A percentile compares a stretch with the other conserved stretches of the same genome.
These are phyloP conservation scores for Arthrobotrys sinensis DNA, from an alignment of 2,329 filamentous ascomycete genomes.

Conservation along the genomic window DNA sequence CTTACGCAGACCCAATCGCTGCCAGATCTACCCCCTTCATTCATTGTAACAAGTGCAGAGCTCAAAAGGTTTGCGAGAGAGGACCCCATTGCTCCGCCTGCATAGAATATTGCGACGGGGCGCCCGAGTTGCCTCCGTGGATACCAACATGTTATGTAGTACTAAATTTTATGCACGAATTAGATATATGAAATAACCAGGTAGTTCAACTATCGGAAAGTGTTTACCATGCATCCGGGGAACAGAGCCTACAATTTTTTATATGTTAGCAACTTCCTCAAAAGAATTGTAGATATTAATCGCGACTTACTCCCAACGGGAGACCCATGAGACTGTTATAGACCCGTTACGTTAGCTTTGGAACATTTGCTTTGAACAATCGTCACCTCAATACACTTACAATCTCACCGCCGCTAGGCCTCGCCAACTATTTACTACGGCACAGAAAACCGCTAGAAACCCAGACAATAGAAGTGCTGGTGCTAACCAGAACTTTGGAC, in stretches of 20 bases:
- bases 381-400: conserved; percentile 1
- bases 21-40: neutral
- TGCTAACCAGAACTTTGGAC: conserved; percentile 40
- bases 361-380: neutral
- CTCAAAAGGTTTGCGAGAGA: conserved; percentile 36
- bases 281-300: too few relatives aligned
- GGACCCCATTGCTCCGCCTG: conserved; percentile 25
- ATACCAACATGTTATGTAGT: conserved; percentile 47
- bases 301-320: conserved; percentile 30
- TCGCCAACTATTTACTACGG: conserved; percentile 17
- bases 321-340: conserved; percentile 20
- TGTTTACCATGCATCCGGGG: conserved; percentile 31
- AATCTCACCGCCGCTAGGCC: conserved; percentile 37
- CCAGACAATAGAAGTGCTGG: conserved; percentile 31
- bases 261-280: too few relatives aligned
- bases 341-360: neutral
- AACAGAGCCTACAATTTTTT: conserved; percentile 19
- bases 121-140: conserved; percentile 35
- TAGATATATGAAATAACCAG: neutral
- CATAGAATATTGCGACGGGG: conserved; percentile 40
- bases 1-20: conserved; percentile 27
- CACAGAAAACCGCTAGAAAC: conserved; percentile 27
- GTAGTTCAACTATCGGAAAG: neutral
- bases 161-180: neutral
- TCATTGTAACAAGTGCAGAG: conserved; percentile 16